Evolutionary conservation across 768 basidiomycete genomes (phyloP), one percentile per base, ranked within the genome.

Genomic region (Termitomyces sp.): DNA sequence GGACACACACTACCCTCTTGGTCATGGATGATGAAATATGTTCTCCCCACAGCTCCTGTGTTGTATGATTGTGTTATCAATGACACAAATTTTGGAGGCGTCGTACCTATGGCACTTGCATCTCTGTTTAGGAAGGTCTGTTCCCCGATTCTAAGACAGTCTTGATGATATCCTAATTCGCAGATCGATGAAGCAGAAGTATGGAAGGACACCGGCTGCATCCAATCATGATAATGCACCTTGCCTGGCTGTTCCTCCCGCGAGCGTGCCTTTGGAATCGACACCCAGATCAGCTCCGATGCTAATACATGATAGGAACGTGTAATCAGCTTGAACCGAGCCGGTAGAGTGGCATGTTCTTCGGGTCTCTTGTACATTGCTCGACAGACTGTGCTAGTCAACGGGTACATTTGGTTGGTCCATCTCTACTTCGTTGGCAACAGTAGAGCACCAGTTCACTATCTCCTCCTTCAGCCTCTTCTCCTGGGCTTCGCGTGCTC

Each of bases 1-100:
- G 11, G n/a, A n/a, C n/a, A n/a, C n/a, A n/a, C n/a, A n/a, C n/a
- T 91, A 56, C 67, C 91, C 90, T 48, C 88, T 91, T 14, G 83
- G 79, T n/a, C 63, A 91, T 74, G n/a, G 55, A 91, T 12, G 14
- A 21, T 75, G 37, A 89, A 64, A 66, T 91, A 88, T 11, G 77
- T 74, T 39, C 88, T 78, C 45, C 81, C 77, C 88, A 39, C 85
- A 80, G 1, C 89, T 89, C 62, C 75, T 42, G 14, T 14, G n/a
- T 41, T 12, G 34, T 34, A 12, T 19, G n/a, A 41, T 42, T 28
- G 25, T 19, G 23, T 16, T 16, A 41, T 44, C 25, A 25, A 17
- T 11, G 21, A 46, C 19, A 21, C 23, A 47, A n/a, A 19, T 17
- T 28, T 8, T 19, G 9, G 7, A 40, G 7, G n/a, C n/a, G n/a